phyloP scores from a whole-genome alignment of 768 basidiomycete genomes.

The Strobilomyces confusus region DNA sequence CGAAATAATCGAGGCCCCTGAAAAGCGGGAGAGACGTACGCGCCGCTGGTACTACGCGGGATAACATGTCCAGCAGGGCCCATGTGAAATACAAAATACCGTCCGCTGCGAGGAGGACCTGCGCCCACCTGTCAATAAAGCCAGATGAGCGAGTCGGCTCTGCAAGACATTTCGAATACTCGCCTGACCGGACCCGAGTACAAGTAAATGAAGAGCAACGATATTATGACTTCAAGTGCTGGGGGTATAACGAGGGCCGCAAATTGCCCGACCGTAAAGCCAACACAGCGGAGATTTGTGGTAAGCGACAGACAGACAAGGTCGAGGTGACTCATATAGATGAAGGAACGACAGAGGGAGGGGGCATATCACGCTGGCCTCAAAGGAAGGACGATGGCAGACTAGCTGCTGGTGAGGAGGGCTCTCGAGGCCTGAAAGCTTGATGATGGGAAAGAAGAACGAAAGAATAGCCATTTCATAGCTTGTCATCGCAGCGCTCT shows the following conservation, averaged over 20 bases:
- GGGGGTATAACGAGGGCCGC: constrained; percentile 57
- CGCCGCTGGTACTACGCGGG: constrained; percentile 50
- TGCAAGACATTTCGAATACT: constrained; percentile 21
- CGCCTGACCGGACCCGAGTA: constrained; percentile 49
- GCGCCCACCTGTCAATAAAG: constrained; percentile 36
- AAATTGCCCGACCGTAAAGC: constrained; percentile 44
- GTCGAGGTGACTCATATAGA: constrained; percentile 38
- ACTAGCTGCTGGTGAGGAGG: constrained; percentile 36
- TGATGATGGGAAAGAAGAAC: constrained; percentile 25
- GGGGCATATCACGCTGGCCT: constrained; percentile 34
- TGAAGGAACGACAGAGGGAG: constrained; percentile 16
- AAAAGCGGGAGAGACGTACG: constrained; percentile 45
- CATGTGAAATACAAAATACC: constrained; percentile 58
- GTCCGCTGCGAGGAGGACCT: constrained; percentile 59
- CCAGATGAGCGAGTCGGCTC: constrained; percentile 1
- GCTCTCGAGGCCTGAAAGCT: constrained; percentile 4
- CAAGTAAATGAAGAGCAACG: constrained; percentile 46
- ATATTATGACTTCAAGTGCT: constrained; percentile 58
- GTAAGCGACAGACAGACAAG: constrained; percentile 66
- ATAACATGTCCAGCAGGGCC: constrained; percentile 56
- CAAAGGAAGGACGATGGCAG: constrained; percentile 39
- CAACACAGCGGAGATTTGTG: constrained; percentile 66
- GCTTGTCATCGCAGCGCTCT: background rate
- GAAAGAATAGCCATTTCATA: constrained; percentile 8
- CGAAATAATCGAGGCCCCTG: constrained; percentile 50